A percentile compares a stretch with the other conserved stretches of the same genome.
phyloP scores from a whole-genome alignment of 371 early-diverging fungal genomes.

The Capniomyces stellatus region DNA sequence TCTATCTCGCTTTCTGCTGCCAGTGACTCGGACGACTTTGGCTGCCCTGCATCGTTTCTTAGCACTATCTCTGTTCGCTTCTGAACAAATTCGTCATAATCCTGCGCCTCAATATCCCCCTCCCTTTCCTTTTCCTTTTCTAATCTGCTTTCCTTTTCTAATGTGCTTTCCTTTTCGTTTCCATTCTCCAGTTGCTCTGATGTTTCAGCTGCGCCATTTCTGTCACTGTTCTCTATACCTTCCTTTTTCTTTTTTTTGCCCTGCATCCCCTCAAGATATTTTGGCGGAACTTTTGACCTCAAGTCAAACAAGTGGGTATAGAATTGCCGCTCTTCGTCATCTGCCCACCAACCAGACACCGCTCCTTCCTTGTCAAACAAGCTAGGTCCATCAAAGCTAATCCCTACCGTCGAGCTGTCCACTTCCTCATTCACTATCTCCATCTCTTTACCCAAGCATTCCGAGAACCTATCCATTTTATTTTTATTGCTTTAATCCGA shows the following conservation, averaged over 20 bases:
- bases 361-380: constrained; percentile 2
- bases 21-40: neutral
- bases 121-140: neutral
- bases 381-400: constrained; percentile 15
- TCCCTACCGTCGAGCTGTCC: constrained; percentile 6
- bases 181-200: neutral
- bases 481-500: no score
- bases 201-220: neutral
- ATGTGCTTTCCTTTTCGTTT: neutral
- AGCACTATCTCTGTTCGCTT: neutral
- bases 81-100: constrained; percentile 2
- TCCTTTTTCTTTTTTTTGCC: neutral
- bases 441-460: constrained; percentile 1
- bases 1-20: neutral
- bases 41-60: neutral
- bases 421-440: neutral
- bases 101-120: neutral
- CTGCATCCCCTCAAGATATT: constrained; percentile 9
- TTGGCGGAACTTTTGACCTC: constrained; percentile 16
- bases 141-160: neutral
- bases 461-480: neutral
- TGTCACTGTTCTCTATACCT: neutral
- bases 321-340: constrained; percentile 22
- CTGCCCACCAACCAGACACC: constrained; percentile 12
- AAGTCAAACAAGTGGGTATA: constrained; percentile 15